Evolutionary conservation across 805 yeast species (phyloP).

Genomic region (Torulaspora maleeae): DNA sequence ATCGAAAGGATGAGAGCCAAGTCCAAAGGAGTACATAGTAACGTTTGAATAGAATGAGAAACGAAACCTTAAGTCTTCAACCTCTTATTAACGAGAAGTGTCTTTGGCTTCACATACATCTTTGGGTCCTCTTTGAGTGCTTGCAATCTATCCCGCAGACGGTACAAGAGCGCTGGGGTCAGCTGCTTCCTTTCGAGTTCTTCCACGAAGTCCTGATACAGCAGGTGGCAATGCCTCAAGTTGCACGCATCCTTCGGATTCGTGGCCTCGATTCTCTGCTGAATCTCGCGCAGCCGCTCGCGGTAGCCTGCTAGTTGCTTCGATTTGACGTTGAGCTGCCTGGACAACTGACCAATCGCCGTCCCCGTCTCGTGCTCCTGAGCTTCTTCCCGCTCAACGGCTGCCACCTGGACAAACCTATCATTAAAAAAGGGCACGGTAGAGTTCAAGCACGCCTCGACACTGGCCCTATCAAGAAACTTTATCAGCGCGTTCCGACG

Average conservation of each 20-base stretch:
- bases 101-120: constrained; percentile 4
- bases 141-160: not conserved
- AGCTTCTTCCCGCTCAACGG: not conserved
- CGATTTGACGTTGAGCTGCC: constrained; percentile 3
- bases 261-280: constrained; percentile 1
- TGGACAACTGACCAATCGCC: constrained; percentile 3
- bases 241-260: constrained; percentile 2
- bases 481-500: constrained; percentile 8
- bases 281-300: not conserved
- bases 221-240: not conserved
- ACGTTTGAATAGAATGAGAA: constrained; percentile 2
- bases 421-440: constrained; percentile 12
- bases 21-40: constrained; percentile 26
- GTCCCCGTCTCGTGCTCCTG: not conserved
- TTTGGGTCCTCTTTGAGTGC: constrained; percentile 2
- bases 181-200: constrained; percentile 4
- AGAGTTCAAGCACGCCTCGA: constrained; percentile 12
- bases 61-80: not conserved
- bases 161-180: constrained; percentile 5
- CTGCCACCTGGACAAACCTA: constrained; percentile 13
- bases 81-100: not conserved
- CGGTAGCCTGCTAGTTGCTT: not conserved
- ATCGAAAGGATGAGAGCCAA: constrained; percentile 85
- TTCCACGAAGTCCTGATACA: constrained; percentile 2
- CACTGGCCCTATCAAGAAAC: constrained; percentile 6